A percentile compares a stretch with the other conserved stretches of the same genome.
Conservation (phyloP, 2,329 filamentous ascomycete genomes). For the Curvularia spicifera region DNA sequence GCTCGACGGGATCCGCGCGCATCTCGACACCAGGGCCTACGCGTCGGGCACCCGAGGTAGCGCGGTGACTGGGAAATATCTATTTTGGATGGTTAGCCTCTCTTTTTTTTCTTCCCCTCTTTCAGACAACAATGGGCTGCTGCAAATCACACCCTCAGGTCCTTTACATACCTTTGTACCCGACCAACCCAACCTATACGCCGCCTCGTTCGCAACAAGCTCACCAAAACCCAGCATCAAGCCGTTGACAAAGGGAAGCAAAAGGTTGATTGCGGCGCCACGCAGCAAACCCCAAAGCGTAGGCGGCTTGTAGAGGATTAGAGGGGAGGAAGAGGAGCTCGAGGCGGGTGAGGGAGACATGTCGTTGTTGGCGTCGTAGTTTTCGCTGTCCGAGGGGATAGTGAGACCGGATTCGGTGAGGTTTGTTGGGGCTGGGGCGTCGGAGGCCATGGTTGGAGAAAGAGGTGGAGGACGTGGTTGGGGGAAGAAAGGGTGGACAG, state of each 20-base stretch:
- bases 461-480: background rate
- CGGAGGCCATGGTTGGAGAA: slow-evolving; percentile 25
- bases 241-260: slow-evolving; percentile 95
- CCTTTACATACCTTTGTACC: slow-evolving; percentile 78
- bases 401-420: slow-evolving; percentile 77
- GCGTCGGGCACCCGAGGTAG: slow-evolving; percentile 59
- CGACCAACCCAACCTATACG: slow-evolving; percentile 91
- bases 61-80: slow-evolving; percentile 67
- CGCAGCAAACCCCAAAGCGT: slow-evolving; percentile 85
- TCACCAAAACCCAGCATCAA: slow-evolving; percentile 98
- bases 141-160: too few relatives aligned
- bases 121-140: too few relatives aligned
- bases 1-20: slow-evolving; percentile 67
- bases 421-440: slow-evolving; percentile 49
- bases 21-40: slow-evolving; percentile 86
- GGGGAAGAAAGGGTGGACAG: background rate
- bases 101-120: background rate
- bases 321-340: slow-evolving; percentile 61
- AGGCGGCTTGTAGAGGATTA: slow-evolving; percentile 88
- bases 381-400: slow-evolving; percentile 82
- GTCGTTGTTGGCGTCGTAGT: slow-evolving; percentile 72
- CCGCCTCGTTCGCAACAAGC: slow-evolving; percentile 93
- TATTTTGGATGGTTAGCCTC: slow-evolving; percentile 29
- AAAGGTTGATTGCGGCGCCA: slow-evolving; percentile 91
- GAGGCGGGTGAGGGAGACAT: slow-evolving; percentile 67